A percentile compares a stretch with the other conserved stretches of the same genome.
phyloP scores from a whole-genome alignment of 2,329 filamentous ascomycete genomes.

The Didymella lethalis region DNA sequence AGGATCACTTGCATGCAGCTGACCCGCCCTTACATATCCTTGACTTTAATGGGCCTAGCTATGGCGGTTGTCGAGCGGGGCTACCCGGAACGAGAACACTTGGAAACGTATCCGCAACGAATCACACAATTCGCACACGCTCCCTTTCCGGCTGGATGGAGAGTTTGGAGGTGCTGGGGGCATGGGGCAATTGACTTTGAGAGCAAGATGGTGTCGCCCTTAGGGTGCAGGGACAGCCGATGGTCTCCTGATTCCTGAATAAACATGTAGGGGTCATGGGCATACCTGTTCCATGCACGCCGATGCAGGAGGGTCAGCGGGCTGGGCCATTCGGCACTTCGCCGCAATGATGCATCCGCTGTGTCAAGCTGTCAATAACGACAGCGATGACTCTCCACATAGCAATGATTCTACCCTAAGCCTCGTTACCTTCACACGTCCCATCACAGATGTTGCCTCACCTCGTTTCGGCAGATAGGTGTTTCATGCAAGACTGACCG shows the following conservation, averaged over 20 bases:
- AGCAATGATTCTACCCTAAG: conserved; percentile 18
- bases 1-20: conserved; percentile 33
- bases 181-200: neutral
- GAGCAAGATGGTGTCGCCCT: neutral
- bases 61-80: conserved; percentile 33
- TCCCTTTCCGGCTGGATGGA: conserved; percentile 12
- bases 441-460: neutral
- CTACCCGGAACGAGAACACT: conserved; percentile 29
- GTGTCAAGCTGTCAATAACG: conserved; percentile 20
- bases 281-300: conserved; percentile 4
- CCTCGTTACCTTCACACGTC: neutral
- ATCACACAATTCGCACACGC: conserved; percentile 16
- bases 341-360: conserved; percentile 2
- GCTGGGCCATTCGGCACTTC: conserved; percentile 4
- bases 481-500: conserved; percentile 5
- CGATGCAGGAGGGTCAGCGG: conserved; percentile 3
- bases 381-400: conserved; percentile 6
- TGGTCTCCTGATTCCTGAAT: neutral
- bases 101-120: conserved; percentile 19
- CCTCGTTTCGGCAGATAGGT: conserved; percentile 3
- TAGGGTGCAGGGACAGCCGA: conserved; percentile 2
- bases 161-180: neutral
- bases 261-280: conserved; percentile 5
- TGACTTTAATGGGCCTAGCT: conserved; percentile 15
- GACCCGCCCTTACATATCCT: conserved; percentile 23